Base-by-base conservation (phyloP, 176 grass and related monocot genomes). In the Phoenix dactylifera region DNA sequence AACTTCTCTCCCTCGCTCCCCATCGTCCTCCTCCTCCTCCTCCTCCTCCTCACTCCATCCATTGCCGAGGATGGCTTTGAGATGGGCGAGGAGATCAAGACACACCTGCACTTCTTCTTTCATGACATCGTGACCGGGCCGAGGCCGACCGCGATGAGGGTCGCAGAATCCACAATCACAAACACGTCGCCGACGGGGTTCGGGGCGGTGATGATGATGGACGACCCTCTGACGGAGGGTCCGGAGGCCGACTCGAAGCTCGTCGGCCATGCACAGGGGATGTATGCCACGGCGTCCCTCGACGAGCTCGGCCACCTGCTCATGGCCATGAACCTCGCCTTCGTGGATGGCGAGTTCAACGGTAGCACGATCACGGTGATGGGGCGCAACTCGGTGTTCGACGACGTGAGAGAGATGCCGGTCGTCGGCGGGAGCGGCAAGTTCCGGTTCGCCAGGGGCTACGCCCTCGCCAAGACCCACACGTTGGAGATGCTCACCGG, bases 71-170 rank as follows among this genome's bases (percentile, higher is more conserved):
- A 44, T 44, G 35, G 35, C 35, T 44, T 44, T 6, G 35, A 44
- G 35, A 44, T 44, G 35, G 9, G 35, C 6, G 52, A 14, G 4
- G 28, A 18, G 24, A n/a, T 7, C 25, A 68, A 26, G 7, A 65
- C 35, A 3, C 83, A 74, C 22, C 51, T 77, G 15, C 74, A 85
- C 72, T 80, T 85, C 53, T 85, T 68, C 82, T 76, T 85, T 72
- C 82, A 85, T 58, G 76, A 85, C 53, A 67, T 49, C 24, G 75
- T 76, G 67, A 59, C 57, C 7, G 54, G 82, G 2, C 26, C 60
- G 9, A 20, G 0, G 3, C 76, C 76, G 3, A 85, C 67, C 24
- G 82, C 76, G 26, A 53, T 62, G 51, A 77, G 66, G 26, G 56
- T 85, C 17, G 55, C 35, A 0, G 35, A 44, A 44, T 44, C 35